Evolutionary conservation across 73 alveolate genomes (phyloP).

Genomic region (Paramecium sonneborni): DNA sequence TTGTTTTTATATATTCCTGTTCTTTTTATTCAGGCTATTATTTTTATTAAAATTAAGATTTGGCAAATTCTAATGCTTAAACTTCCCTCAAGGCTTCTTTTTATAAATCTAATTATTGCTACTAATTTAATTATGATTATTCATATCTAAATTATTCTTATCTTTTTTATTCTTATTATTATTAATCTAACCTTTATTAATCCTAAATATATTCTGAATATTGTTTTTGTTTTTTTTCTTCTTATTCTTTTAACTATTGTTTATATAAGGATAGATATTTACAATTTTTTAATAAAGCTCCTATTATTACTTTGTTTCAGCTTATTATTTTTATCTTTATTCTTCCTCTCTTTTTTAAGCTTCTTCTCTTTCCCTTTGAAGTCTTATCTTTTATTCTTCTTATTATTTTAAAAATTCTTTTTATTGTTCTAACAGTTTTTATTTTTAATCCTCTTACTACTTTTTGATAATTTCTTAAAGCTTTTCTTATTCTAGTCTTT

Average conservation of each 20-base stretch:
- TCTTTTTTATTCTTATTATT: background rate
- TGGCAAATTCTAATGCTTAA: background rate
- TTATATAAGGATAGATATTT: background rate
- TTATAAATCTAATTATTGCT: background rate
- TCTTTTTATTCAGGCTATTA: background rate
- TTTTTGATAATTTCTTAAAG: background rate
- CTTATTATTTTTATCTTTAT: background rate
- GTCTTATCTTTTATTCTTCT: constrained; percentile 1
- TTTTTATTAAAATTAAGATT: background rate
- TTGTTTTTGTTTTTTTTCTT: background rate
- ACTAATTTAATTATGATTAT: too few species aligned
- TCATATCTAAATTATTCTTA: background rate
- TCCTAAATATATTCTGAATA: background rate
- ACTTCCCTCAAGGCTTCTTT: background rate
- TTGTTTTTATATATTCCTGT: background rate
- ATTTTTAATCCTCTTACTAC: background rate
- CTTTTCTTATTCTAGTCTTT: background rate
- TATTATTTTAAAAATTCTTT: constrained; percentile 25
- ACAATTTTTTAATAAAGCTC: background rate
- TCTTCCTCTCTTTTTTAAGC: background rate
- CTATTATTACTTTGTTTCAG: background rate
- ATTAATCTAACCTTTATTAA: background rate
- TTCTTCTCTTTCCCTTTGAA: background rate
- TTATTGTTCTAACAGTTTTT: background rate
- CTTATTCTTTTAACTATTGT: background rate